These are phyloP conservation scores for Cystobasidium tubakii DNA, from an alignment of 768 basidiomycete species.

Conservation along the genomic window DNA sequence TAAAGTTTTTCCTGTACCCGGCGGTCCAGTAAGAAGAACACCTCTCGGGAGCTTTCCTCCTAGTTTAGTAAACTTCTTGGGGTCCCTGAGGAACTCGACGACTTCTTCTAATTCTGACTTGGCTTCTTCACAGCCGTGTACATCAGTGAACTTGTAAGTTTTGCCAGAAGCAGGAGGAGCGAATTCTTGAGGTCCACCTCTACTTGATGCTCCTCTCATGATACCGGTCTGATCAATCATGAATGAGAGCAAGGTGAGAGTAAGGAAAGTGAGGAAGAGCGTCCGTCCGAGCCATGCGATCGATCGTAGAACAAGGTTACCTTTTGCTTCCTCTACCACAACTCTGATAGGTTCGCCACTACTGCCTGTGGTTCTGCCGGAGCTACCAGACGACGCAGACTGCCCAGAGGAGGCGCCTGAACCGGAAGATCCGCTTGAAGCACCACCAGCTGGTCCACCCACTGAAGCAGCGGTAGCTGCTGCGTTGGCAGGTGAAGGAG, in stretches of 20 bases:
- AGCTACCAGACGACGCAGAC: neutral
- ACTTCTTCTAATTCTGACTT: constrained; percentile 58
- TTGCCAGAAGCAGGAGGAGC: constrained; percentile 57
- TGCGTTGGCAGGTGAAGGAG: neutral
- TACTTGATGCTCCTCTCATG: constrained; percentile 72
- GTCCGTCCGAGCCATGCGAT: constrained; percentile 47
- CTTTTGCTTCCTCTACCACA: constrained; percentile 72
- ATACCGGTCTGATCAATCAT: constrained; percentile 89
- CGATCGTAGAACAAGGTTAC: constrained; percentile 38
- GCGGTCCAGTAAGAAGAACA: constrained; percentile 59
- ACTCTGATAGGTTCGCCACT: constrained; percentile 67
- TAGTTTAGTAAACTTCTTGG: constrained; percentile 76
- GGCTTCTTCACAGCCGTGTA: constrained; percentile 95
- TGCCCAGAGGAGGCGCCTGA: neutral
- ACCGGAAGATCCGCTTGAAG: neutral
- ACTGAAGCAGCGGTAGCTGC: neutral
- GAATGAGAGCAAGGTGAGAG: constrained; percentile 78
- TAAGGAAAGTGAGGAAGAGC: constrained; percentile 48
- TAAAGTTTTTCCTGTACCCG: constrained; percentile 86
- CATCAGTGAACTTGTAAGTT: constrained; percentile 83
- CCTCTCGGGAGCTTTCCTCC: constrained; percentile 95
- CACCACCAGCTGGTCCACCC: neutral
- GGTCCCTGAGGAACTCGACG: constrained; percentile 86
- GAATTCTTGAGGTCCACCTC: constrained; percentile 50
- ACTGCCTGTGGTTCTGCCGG: constrained; percentile 51